These are phyloP conservation scores for Trametes sanguinea DNA, from an alignment of 768 basidiomycete genomes.

Conservation along the genomic window DNA sequence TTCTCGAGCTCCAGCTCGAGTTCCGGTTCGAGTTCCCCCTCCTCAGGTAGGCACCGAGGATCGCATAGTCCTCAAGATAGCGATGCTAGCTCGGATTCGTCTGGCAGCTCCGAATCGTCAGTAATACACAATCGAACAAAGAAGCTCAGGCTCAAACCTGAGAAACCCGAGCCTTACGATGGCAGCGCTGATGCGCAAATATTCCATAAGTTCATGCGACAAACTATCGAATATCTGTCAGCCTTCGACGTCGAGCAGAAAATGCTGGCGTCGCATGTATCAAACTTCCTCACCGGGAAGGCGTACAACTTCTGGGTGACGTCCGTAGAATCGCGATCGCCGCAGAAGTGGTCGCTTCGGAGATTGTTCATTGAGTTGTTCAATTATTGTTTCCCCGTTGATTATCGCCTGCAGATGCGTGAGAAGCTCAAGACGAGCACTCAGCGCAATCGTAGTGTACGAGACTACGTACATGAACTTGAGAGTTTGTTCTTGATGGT, in stretches of 20 bases:
- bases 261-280: neutral
- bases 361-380: conserved; percentile 24
- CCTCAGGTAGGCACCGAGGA: too few relatives aligned
- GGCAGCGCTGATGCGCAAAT: conserved; percentile 10
- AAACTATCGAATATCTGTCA: conserved; percentile 14
- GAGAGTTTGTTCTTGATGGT: conserved; percentile 18
- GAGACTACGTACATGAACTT: conserved; percentile 22
- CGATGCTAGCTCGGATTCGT: too few relatives aligned
- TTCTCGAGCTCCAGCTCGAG: neutral
- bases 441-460: conserved; percentile 11
- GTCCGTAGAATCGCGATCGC: conserved; percentile 12
- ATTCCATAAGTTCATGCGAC: conserved; percentile 21
- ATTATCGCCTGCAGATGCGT: conserved; percentile 20
- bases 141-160: conserved; percentile 7
- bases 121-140: neutral
- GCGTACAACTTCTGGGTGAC: conserved; percentile 32
- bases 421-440: neutral
- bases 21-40: too few relatives aligned
- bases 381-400: conserved; percentile 29
- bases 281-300: conserved; percentile 24
- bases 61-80: too few relatives aligned
- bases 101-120: neutral
- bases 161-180: conserved; percentile 19
- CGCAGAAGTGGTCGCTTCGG: conserved; percentile 18
- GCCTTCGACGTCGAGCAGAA: neutral